Evolutionary conservation across 225 moss, liverwort and hornwort genomes (phyloP), one percentile per base, ranked within the genome.

Genomic region (Bryum argenteum): DNA sequence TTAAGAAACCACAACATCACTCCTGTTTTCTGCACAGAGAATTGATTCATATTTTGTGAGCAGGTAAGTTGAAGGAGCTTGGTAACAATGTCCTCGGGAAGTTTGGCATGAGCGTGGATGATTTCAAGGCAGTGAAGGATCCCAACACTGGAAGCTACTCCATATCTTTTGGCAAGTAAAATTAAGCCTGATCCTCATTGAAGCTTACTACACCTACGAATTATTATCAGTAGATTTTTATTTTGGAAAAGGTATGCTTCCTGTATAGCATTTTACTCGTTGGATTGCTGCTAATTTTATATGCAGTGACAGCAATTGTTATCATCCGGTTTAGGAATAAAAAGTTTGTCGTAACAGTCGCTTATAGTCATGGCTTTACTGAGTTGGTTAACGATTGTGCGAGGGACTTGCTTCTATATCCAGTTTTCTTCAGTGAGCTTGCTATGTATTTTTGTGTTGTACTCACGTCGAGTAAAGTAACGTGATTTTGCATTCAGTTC

Each of bases 101-200:
- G 63, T 94, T 98, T 44, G 97, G 94, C 54, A 89, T 94, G 92
- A 98, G 97, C 67, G 77, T 94, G 68, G 94, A 98, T 62, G 94
- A 98, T 71, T 98, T 98, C 61, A 91, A 98, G 85, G 82, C 97
- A 18, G 97, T 94, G 17, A 81, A 94, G 78, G 97, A 98, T 65
- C 97, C 97, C 54, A 89, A 78, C 37, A 98, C 97, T 9, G 97
- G 97, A 39, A 88, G 88, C 43, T 98, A 98, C 45, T 98, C 97
- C 65, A 59, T 98, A 20, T 91, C 93, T 52, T 96, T 96, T 54
- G 86, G 86, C 23, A 87, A 87, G 33, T 33, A 33, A 55, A 83
- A 67, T 59, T 80, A 69, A 75, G 44, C 9, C 42, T 16, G 70
- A 45, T 65, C 55, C 70, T 66, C 70, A 64, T 56, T 42, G 18